Evolutionary conservation across 192 early-diverging fungal genomes (phyloP), one percentile per base, ranked within the genome.

Genomic region (Mortierella hygrophila): DNA sequence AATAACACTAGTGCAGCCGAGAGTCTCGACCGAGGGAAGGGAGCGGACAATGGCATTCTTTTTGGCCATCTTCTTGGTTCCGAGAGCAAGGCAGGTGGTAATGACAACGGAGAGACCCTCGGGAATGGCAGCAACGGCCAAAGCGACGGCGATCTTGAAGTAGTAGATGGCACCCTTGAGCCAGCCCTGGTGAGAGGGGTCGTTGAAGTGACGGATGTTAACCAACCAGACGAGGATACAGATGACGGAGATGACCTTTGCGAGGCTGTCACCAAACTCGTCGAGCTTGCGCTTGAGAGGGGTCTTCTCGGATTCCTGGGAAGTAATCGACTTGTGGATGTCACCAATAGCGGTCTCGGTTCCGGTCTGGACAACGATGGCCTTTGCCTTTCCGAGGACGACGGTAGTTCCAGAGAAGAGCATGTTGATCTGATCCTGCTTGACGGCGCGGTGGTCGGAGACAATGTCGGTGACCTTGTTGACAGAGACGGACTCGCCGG

Each of bases 61-160:
- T 60, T 94, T 92, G 74, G 99, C 98, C 99, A 99, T 99, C 88
- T 96, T 97, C 81, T 97, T 96, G 57, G 98, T 99, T 69, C 99
- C 99, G 65, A 99, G 93, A 60, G 99, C 97, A 80, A 99, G 90
- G 83, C 98, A 99, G 44, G 98, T 97, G 26, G 99, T 99, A 79
- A 99, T 99, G 77, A 99, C 97, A 49, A 97, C 99, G n/a, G 97
- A 96, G 44, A 99, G 91, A 74, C 99, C 99, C 92, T 99, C 99
- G 79, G 99, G 99, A 87, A 99, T 99, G 57, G 98, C 98, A 72
- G 99, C 98, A 35, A 99, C 98, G 46, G 98, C 99, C 72, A 99
- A 91, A 3, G 99, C 98, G 70, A 99, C 98, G 37, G 98, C 99
- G 65, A 99, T 99, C 91, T 99, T 99, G 90, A 99, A 99, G 91